Conservation (phyloP, 306 rosid species). For the Dicorynia guianensis region DNA sequence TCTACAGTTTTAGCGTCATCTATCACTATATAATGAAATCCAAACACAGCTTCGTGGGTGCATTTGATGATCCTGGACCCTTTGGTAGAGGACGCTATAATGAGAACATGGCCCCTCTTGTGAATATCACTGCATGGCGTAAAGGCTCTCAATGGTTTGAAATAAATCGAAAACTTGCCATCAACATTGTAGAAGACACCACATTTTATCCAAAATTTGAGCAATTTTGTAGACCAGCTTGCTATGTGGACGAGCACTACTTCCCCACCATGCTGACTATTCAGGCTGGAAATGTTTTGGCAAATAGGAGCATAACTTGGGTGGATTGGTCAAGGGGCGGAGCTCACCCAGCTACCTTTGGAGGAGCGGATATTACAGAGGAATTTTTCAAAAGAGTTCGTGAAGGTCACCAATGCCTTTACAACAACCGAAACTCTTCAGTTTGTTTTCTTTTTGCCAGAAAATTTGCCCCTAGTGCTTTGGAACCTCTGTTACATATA, state of each 20-base stretch:
- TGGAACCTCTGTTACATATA: conserved; percentile 73
- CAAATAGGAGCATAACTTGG: conserved; percentile 94
- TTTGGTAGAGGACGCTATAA: conserved; percentile 90
- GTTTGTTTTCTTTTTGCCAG: conserved; percentile 82
- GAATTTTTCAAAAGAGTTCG: conserved; percentile 61
- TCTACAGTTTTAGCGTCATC: conserved; percentile 65
- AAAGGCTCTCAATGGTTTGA: conserved; percentile 99
- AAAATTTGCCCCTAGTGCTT: conserved; percentile 88
- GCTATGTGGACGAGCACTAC: conserved; percentile 96
- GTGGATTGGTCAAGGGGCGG: conserved; percentile 99
- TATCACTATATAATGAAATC: conserved; percentile 73
- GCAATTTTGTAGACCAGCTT: conserved; percentile 74
- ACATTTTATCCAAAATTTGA: conserved; percentile 65
- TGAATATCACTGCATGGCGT: conserved; percentile 80
- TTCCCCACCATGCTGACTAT: conserved; percentile 94
- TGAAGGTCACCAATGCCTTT: conserved; percentile 55
- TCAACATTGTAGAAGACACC: conserved; percentile 68
- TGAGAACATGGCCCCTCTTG: conserved; percentile 74
- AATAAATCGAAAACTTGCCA: conserved; percentile 75
- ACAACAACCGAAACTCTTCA: conserved; percentile 60
- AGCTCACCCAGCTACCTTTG: conserved; percentile 92
- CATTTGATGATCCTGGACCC: conserved; percentile 85
- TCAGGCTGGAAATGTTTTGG: conserved; percentile 56
- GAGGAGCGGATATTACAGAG: conserved; percentile 59
- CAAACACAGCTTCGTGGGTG: conserved; percentile 76